A percentile compares a stretch with the other conserved stretches of the same genome.
Evolutionary conservation across 1,284 basidiomycete species (phyloP).

Genomic region (Papiliotrema nemorosa): DNA sequence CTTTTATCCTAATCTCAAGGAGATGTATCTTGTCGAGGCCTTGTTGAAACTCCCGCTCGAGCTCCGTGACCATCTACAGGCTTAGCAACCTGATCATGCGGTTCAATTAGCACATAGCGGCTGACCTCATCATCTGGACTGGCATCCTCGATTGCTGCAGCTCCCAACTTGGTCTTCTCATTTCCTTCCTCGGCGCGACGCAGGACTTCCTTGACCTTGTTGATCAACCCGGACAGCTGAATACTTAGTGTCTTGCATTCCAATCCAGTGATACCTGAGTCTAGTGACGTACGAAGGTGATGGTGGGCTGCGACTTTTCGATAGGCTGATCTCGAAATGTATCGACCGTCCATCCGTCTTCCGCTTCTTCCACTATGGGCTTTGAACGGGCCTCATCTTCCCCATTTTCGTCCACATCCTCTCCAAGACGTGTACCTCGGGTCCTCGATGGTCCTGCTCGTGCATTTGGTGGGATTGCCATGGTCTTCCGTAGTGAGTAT

Average conservation of each 20-base stretch:
- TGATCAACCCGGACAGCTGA: neutral
- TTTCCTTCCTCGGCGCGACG: conserved; percentile 19
- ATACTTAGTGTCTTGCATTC: neutral
- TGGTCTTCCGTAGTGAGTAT: neutral
- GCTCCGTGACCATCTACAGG: conserved; percentile 15
- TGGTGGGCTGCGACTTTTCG: neutral
- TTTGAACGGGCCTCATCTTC: neutral
- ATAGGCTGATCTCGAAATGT: conserved; percentile 3
- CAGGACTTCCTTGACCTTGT: neutral
- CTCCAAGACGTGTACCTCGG: neutral
- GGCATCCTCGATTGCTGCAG: conserved; percentile 24
- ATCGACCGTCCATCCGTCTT: conserved; percentile 5
- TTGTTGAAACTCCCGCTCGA: conserved; percentile 15
- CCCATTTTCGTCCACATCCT: conserved; percentile 1
- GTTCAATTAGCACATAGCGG: neutral
- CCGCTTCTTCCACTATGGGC: neutral
- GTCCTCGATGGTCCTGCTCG: neutral
- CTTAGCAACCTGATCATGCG: neutral
- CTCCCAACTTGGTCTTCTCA: conserved; percentile 17
- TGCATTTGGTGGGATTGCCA: conserved; percentile 1
- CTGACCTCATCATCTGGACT: conserved; percentile 23
- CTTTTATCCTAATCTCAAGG: conserved; percentile 32
- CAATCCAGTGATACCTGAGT: neutral
- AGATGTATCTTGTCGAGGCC: conserved; percentile 15
- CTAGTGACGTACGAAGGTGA: neutral